Evolutionary conservation across 441 rosid species (phyloP), one percentile per base, ranked within the genome.

Genomic region (Arabidopsis hybrid): DNA sequence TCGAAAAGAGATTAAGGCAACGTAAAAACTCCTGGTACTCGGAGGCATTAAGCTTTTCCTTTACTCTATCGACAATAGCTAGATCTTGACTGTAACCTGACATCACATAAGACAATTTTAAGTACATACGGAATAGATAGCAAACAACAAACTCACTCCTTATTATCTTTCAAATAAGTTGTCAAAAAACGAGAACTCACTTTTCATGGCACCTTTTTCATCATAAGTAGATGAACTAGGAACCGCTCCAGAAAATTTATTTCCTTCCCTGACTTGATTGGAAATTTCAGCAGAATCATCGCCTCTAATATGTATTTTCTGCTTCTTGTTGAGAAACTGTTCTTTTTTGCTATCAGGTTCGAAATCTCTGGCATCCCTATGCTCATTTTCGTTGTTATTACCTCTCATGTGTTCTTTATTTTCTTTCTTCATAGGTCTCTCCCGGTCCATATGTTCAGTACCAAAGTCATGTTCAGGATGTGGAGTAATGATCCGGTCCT

Each of bases 1-100:
- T 80, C 57, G 94, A 88, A 75, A 83, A 91, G 58, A 93, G 91
- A 83, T 86, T 91, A 79, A 96, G 99, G 77, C 97, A 90, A 77
- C 83, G 84, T 76, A 93, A 79, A 77, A 91, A 88, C 81, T 85
- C 95, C 81, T 93, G 98, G 85, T 85, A 88, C 17, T 87, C 96
- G 17, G 89, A 81, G 77, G 78, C 85, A 26, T 52, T 76, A 69
- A 95, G 84, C 83, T 85, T 96, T 69, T 85, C 96, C 79, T 85
- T 96, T 81, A 96, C 96, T 81, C 87, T 86, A 77, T 90, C 98
- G 12, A 88, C 88, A 82, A 90, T 91, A 72, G 88, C 84, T 76
- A 89, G 79, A 67, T 89, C 98, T 74, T 85, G 95, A 74, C 80
- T 83, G 50, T 83, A 80, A 34, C 86, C 98, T 96, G 91, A 68